phyloP scores from a whole-genome alignment of 306 rosid species.

The Castanea sativa region DNA sequence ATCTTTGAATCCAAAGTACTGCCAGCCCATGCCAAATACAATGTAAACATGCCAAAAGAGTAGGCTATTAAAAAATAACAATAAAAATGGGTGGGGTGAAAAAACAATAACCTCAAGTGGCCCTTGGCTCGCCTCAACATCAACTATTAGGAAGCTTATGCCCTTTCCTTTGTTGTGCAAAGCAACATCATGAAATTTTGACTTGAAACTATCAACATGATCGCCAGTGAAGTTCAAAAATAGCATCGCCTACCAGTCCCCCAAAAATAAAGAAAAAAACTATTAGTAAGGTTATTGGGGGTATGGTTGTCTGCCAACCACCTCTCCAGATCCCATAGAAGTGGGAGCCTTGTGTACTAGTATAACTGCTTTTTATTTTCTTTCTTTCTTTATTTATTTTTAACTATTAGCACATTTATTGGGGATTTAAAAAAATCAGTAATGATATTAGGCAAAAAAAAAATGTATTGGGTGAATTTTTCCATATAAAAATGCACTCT shows the following conservation, averaged over 20 bases:
- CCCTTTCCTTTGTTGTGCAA: conserved; percentile 56
- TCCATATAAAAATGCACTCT: too few relatives aligned
- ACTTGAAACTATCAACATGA: conserved; percentile 54
- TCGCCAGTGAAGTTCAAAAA: conserved; percentile 61
- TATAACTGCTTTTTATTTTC: too few relatives aligned
- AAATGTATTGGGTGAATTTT: too few relatives aligned
- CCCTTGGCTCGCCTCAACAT: conserved; percentile 60
- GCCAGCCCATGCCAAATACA: conserved; percentile 26
- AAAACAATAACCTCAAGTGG: conserved; percentile 67
- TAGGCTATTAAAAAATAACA: background rate
- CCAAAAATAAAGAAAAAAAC: background rate
- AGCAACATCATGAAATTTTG: conserved; percentile 69
- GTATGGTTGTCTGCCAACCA: too few relatives aligned
- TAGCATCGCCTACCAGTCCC: conserved; percentile 63
- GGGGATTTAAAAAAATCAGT: too few relatives aligned
- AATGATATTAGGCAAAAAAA: too few relatives aligned
- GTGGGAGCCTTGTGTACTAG: too few relatives aligned
- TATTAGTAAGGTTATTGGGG: too few relatives aligned
- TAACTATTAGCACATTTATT: too few relatives aligned
- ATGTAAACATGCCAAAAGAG: conserved; percentile 16
- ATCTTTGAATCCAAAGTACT: conserved; percentile 84
- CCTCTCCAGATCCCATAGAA: too few relatives aligned
- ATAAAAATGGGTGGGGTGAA: conserved; percentile 8
- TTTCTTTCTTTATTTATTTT: too few relatives aligned
- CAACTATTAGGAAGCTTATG: conserved; percentile 72